These are phyloP conservation scores for Acanthamoeba castellanii DNA, from an alignment of 208 protist species.

Conservation along the genomic window DNA sequence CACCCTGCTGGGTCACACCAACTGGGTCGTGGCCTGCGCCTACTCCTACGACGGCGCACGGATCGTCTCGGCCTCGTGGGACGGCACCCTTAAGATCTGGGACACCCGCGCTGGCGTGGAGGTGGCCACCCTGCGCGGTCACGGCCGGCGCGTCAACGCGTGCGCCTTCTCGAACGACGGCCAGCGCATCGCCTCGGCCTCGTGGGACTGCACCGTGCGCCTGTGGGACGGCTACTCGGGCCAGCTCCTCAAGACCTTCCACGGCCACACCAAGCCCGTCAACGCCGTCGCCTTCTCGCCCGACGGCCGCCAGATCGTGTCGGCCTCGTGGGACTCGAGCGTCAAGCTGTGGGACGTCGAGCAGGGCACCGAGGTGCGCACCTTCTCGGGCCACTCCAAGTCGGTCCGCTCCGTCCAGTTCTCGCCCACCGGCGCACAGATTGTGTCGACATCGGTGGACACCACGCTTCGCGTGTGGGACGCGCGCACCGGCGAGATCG, in stretches of 20 bases:
- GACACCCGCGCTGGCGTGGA: constrained; percentile 76
- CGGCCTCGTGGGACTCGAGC: constrained; percentile 74
- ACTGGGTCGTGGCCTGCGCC: constrained; percentile 78
- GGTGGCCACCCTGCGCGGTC: constrained; percentile 74
- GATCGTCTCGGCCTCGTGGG: constrained; percentile 76
- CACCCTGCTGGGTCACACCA: constrained; percentile 76
- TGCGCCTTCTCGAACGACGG: constrained; percentile 76
- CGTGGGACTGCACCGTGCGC: constrained; percentile 57
- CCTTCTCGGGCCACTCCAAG: constrained; percentile 67
- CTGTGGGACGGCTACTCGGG: constrained; percentile 77
- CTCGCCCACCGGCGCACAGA: constrained; percentile 18
- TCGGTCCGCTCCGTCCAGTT: neutral
- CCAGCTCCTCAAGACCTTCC: constrained; percentile 59
- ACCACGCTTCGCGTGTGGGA: constrained; percentile 82
- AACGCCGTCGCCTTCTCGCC: constrained; percentile 79
- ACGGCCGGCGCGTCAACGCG: constrained; percentile 75
- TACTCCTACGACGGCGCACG: constrained; percentile 12
- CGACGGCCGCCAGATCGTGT: constrained; percentile 79
- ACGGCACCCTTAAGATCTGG: constrained; percentile 80
- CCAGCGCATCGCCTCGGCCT: constrained; percentile 44
- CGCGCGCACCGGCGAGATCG: constrained; percentile 6
- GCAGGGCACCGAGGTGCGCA: constrained; percentile 50
- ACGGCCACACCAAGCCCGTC: constrained; percentile 77
- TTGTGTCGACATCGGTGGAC: constrained; percentile 78
- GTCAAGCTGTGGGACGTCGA: constrained; percentile 74